phyloP scores from a whole-genome alignment of 352 stramenopile genomes.

The Elongisporangium prolatum region DNA sequence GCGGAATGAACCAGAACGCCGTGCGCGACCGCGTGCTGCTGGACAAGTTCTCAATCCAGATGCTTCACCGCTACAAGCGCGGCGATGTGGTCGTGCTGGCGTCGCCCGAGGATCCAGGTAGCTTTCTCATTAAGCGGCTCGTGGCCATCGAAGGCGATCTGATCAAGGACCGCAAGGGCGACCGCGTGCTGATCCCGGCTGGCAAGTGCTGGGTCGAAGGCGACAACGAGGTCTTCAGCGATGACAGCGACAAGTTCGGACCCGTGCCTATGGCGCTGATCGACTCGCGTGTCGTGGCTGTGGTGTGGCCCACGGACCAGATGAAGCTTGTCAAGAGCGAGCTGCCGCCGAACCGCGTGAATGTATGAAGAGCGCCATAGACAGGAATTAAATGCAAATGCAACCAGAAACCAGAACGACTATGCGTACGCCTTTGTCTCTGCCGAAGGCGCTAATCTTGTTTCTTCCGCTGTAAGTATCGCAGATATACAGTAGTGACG shows the following conservation, averaged over 20 bases:
- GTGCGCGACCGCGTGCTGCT: conserved; percentile 79
- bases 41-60: conserved; percentile 83
- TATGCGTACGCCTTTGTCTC: neutral
- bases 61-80: conserved; percentile 52
- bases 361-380: conserved; percentile 24
- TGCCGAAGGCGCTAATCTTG: neutral
- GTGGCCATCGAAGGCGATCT: conserved; percentile 73
- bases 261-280: conserved; percentile 78
- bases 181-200: conserved; percentile 37
- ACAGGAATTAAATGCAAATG: conserved; percentile 1
- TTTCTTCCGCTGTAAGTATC: neutral
- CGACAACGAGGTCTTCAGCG: conserved; percentile 69
- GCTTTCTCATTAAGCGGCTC: conserved; percentile 77
- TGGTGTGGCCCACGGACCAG: conserved; percentile 70
- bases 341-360: conserved; percentile 50
- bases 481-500: neutral
- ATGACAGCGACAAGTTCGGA: conserved; percentile 77
- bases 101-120: conserved; percentile 44
- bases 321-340: conserved; percentile 57
- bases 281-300: conserved; percentile 64
- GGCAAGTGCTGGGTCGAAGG: conserved; percentile 87
- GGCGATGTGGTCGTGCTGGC: conserved; percentile 80
- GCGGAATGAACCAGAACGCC: conserved; percentile 52
- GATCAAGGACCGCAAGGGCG: conserved; percentile 42
- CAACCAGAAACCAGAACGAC: neutral